Evolutionary conservation across 1,284 basidiomycete genomes (phyloP), one percentile per base, ranked within the genome.

Genomic region (Xerocomus minutiporus): DNA sequence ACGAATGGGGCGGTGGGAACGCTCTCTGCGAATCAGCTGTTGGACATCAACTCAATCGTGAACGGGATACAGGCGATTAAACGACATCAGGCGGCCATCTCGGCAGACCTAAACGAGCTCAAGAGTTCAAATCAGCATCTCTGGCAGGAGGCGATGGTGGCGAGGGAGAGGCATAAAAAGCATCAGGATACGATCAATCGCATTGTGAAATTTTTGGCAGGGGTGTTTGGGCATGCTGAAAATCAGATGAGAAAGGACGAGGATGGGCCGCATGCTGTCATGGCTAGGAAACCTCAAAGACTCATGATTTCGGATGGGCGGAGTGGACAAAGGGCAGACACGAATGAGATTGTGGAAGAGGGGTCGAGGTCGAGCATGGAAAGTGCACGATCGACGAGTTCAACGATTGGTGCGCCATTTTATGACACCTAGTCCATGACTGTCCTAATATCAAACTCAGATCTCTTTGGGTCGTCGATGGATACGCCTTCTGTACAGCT

Each of bases 101-200:
- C 90, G 9, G 76, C 86, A 2, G 94, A 98, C 59, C 75, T 99
- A 49, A 89, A 89, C 59, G 89, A 93, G 36, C 75, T 99, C 25
- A 95, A 96, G 71, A 78, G 80, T 50, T 90, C 88, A 9, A 97
- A 98, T 66, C 86, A 94, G 61, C 77, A 88, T 38, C 72, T 99
- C 5, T 99, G 96, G 95, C 86, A 93, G 64, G 94, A 99, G 64
- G 88, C 93, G 0, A 74, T 94, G 59, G 79, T 86, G 36, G 84
- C 91, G 4, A 75, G 91, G 8, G 83, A 88, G 59, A 81, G 87
- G 53, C 86, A 94, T 64, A 86, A 92, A 64, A 92, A 91, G 63
- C 93, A 97, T 61, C 90, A 97, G 64, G 95, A 98, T 69, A 97
- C 93, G n/a, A 94, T 98, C 66, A 94, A 97, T 66, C 80, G 92